These are phyloP conservation scores for Citrus medica DNA, from an alignment of 345 rosid genomes.

Conservation along the genomic window DNA sequence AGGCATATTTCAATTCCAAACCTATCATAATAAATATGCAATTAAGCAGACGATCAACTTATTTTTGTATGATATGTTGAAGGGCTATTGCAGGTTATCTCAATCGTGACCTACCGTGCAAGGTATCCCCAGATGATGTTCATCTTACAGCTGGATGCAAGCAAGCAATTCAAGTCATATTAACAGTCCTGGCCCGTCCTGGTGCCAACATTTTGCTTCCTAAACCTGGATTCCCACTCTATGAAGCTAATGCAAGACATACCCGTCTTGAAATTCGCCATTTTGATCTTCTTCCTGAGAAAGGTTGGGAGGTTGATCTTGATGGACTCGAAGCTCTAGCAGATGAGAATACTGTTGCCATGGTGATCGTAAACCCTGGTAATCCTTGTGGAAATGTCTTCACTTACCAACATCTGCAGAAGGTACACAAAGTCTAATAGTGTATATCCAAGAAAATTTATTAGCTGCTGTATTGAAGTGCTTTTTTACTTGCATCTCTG, in stretches of 20 bases:
- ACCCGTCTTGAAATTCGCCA: conserved; percentile 48
- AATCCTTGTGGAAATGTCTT: conserved; percentile 68
- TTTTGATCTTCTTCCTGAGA: conserved; percentile 60
- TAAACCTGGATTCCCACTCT: conserved; percentile 53
- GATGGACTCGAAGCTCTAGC: conserved; percentile 50
- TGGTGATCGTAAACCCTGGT: conserved; percentile 61
- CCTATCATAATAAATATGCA: no score
- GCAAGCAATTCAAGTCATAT: conserved; percentile 48
- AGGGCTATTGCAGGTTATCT: conserved; percentile 67
- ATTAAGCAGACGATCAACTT: no score
- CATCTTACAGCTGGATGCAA: conserved; percentile 49
- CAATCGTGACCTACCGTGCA: conserved; percentile 46
- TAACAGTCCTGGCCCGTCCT: conserved; percentile 45
- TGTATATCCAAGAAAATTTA: no score
- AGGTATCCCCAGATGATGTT: conserved; percentile 48
- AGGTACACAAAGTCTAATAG: conserved; percentile 14
- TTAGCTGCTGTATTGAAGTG: no score
- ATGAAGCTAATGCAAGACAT: conserved; percentile 38
- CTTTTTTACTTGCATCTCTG: no score
- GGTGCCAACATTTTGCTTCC: conserved; percentile 67
- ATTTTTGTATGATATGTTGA: not conserved
- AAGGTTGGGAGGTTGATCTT: conserved; percentile 66
- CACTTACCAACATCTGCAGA: conserved; percentile 48
- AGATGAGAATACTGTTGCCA: conserved; percentile 57
- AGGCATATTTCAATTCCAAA: not conserved